Percentiles rank a stretch among this genome's conserved stretches.
Conservation (phyloP, 306 rosid species). For the Trifolium pratense region DNA sequence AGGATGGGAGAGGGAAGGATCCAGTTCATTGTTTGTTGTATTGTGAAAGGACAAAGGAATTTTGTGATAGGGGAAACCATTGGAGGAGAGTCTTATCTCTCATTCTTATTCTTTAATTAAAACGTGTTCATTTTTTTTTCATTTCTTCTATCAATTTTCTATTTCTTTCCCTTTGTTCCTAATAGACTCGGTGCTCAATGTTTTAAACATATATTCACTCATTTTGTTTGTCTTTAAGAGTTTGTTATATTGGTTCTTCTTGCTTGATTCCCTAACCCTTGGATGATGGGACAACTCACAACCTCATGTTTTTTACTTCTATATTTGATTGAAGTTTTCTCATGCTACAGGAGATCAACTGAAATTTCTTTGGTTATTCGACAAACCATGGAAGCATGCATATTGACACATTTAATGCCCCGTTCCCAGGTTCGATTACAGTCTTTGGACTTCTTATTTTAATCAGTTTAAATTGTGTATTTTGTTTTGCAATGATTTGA, state of each 20-base stretch:
- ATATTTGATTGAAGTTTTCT: slow-evolving; percentile 38
- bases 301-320: slow-evolving; percentile 21
- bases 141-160: not conserved
- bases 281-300: not conserved
- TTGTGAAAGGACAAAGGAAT: not conserved
- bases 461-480: slow-evolving; percentile 1
- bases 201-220: not conserved
- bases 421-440: slow-evolving; percentile 75
- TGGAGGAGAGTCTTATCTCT: not conserved
- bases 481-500: slow-evolving; percentile 35
- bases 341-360: slow-evolving; percentile 74
- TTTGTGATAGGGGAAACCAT: not conserved
- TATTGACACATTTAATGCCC: slow-evolving; percentile 86
- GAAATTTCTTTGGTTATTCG: slow-evolving; percentile 92
- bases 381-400: slow-evolving; percentile 89
- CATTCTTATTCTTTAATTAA: not conserved
- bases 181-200: not conserved
- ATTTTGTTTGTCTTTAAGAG: not conserved
- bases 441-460: slow-evolving; percentile 37
- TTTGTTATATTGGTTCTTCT: slow-evolving; percentile 31
- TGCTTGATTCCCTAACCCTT: slow-evolving; percentile 13
- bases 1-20: slow-evolving; percentile 8
- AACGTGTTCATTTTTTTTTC: not conserved
- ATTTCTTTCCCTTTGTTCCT: slow-evolving; percentile 1
- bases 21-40: not conserved